Base-by-base conservation (phyloP, 2,329 filamentous ascomycete genomes). In the Aspergillus sojae region DNA sequence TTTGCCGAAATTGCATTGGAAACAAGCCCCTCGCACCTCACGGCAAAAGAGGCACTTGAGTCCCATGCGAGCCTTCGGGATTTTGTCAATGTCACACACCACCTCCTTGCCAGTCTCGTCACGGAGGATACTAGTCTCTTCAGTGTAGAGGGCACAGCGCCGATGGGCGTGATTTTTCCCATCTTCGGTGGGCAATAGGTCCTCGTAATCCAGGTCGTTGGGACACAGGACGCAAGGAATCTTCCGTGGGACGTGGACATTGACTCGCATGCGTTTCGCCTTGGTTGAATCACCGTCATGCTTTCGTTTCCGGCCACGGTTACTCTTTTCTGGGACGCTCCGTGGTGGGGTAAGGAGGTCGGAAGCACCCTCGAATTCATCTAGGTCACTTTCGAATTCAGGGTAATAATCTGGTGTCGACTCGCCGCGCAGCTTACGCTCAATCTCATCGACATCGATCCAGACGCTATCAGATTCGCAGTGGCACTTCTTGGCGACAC, bases 401-500 rank as follows among this genome's bases (percentile, higher is more conserved):
- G 73, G 77, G 60, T 81, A 81, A 59, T 82, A 82, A 61, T 83
- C 81, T 0, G 81, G 81, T 4, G 88, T 90, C 4, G 86, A 83
- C 75, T 98, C 94, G 50, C 95, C 95, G 58, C 94, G 88, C 54
- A 98, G 81, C 77, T 96, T 97, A 65, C 95, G 92, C 79, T 99
- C 93, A 62, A 99, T 96, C 72, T 97, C 95, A 63, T 92, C 89
- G 4, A 98, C 93, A 74, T 99, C 94, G 59, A 99, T 93, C 94
- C 96, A 99, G 4, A 99, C 95, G 72, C 94, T 98, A 81, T 99
- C 95, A 64, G 96, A 89, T 68, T 97, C 94, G 75, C 95, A 99
- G 74, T 98, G 90, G 79, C 95, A 99, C 77, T 95, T 96, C 80
- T 97, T 97, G 19, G 95, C 95, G 70, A 97, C 93, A 71, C 93